Conservation (phyloP, 1,139 yeast genomes). For the Candida sp. region DNA sequence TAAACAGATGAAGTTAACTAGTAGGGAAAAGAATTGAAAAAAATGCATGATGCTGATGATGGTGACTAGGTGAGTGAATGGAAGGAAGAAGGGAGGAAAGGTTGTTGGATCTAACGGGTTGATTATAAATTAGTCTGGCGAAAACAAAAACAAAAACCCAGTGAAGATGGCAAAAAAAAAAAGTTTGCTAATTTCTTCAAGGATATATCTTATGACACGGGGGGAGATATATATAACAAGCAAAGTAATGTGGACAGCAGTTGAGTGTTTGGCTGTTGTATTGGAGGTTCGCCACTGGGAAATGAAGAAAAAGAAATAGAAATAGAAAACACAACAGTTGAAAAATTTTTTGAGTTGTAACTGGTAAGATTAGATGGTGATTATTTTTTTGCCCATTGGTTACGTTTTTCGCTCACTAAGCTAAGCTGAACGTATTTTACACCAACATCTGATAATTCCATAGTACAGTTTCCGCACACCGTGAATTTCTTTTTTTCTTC, state of each 20-base stretch:
- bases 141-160: too few species aligned
- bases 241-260: background rate
- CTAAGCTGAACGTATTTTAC: too few species aligned
- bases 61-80: background rate
- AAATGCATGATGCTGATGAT: background rate
- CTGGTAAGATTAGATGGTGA: background rate
- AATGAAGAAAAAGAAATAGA: background rate
- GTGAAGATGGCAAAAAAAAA: too few species aligned
- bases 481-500: too few species aligned
- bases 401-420: too few species aligned
- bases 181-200: too few species aligned
- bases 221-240: too few species aligned
- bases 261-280: background rate
- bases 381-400: background rate
- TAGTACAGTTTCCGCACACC: too few species aligned
- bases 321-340: background rate
- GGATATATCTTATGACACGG: too few species aligned
- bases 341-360: background rate
- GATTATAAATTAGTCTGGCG: background rate
- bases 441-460: too few species aligned
- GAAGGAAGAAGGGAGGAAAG: background rate
- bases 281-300: background rate
- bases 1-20: slow-evolving; percentile 4
- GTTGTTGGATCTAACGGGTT: background rate
- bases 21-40: slow-evolving; percentile 9